Percentiles rank a stretch among this genome's conserved stretches.
These are phyloP conservation scores for Bacidia rubella DNA, from an alignment of 495 filamentous ascomycete genomes.

Conservation along the genomic window DNA sequence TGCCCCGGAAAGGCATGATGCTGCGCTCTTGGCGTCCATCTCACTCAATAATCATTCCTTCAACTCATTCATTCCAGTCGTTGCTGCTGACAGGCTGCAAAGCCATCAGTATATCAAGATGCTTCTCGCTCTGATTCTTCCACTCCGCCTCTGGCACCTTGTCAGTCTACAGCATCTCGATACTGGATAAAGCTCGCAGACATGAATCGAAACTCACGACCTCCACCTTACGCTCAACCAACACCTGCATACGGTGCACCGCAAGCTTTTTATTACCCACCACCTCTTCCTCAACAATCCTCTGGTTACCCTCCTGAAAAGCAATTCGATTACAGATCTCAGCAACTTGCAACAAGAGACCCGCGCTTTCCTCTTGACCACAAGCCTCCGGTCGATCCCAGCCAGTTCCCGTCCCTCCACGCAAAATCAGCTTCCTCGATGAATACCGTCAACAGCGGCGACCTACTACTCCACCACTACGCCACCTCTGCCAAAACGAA, in stretches of 20 bases:
- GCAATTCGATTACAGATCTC: neutral
- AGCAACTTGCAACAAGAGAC: neutral
- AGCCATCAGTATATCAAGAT: neutral
- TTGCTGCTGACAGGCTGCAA: neutral
- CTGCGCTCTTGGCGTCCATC: too few relatives aligned
- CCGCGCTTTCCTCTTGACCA: neutral
- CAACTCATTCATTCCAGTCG: too few relatives aligned
- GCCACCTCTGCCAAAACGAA: too few relatives aligned
- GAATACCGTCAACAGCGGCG: too few relatives aligned
- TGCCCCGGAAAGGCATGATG: too few relatives aligned
- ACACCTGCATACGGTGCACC: neutral
- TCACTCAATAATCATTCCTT: too few relatives aligned
- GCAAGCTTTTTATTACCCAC: neutral
- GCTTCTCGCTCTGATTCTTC: neutral
- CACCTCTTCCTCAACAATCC: neutral
- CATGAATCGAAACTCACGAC: too few relatives aligned
- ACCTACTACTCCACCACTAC: too few relatives aligned
- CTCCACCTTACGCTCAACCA: neutral
- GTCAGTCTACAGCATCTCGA: neutral
- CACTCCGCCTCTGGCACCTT: neutral
- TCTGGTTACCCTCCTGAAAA: neutral
- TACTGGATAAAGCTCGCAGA: neutral
- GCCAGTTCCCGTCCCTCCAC: neutral
- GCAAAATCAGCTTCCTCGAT: neutral
- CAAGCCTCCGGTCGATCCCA: neutral